These are phyloP conservation scores for Podaxis carcinomalis DNA, from an alignment of 768 basidiomycete genomes.

Conservation along the genomic window DNA sequence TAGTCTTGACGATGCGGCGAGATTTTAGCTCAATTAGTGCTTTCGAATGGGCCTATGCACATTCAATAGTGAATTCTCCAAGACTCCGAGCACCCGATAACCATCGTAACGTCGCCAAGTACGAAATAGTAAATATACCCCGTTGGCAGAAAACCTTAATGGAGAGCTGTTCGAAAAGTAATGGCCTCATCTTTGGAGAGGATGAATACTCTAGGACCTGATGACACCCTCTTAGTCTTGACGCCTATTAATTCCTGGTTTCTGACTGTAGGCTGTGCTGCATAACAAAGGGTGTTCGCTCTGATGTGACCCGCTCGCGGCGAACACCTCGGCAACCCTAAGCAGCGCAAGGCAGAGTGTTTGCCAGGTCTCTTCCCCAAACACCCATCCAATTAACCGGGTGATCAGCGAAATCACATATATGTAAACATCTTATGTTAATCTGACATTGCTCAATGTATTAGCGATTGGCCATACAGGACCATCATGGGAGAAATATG, in stretches of 20 bases:
- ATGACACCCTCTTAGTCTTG: background rate
- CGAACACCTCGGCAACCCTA: background rate
- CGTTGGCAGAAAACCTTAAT: background rate
- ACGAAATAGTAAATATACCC: background rate
- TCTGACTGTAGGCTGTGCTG: background rate
- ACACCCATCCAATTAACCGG: background rate
- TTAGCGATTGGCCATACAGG: background rate
- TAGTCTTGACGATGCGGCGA: background rate
- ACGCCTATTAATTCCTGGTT: background rate
- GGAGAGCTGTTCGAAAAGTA: background rate
- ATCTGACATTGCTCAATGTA: background rate
- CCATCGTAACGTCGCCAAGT: background rate
- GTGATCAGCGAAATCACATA: background rate
- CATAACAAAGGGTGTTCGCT: background rate
- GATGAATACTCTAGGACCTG: constrained; percentile 1
- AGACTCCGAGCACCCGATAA: background rate
- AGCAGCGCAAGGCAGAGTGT: background rate
- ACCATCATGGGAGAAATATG: background rate
- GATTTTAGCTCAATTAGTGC: background rate
- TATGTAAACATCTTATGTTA: background rate
- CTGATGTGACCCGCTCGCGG: background rate
- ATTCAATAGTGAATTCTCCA: background rate
- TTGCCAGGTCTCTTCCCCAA: background rate
- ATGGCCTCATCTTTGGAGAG: background rate
- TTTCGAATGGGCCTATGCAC: background rate